Conservation (phyloP, 192 early-diverging fungal genomes). For the Coemansia sp. region DNA sequence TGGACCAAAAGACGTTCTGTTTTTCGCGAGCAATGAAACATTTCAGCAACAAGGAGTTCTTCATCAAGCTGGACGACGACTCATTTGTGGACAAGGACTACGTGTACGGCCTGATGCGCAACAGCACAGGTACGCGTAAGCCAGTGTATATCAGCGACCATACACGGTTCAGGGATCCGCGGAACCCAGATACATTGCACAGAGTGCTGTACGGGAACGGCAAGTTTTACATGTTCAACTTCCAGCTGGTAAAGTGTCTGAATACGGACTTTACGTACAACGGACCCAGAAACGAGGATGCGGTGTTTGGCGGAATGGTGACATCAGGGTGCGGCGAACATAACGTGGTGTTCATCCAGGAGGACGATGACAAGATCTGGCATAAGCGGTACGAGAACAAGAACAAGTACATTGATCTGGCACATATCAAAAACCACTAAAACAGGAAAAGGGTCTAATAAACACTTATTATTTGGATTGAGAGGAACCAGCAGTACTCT, state of each 20-base stretch:
- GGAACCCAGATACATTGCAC: slow-evolving; percentile 16
- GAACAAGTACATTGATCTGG: slow-evolving; percentile 48
- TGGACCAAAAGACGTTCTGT: slow-evolving; percentile 40
- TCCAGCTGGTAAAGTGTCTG: slow-evolving; percentile 25
- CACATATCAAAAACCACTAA: slow-evolving; percentile 46
- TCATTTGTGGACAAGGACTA: slow-evolving; percentile 47
- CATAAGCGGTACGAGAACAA: slow-evolving; percentile 42
- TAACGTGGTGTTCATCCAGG: slow-evolving; percentile 26
- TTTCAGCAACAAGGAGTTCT: slow-evolving; percentile 28
- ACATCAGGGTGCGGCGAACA: slow-evolving; percentile 36
- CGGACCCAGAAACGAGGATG: slow-evolving; percentile 31
- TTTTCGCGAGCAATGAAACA: slow-evolving; percentile 28
- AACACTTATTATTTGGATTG: too few relatives aligned
- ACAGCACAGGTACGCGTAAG: slow-evolving; percentile 10
- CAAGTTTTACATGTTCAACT: slow-evolving; percentile 55
- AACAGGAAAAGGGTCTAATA: too few relatives aligned
- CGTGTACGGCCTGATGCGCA: slow-evolving; percentile 17
- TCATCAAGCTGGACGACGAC: slow-evolving; percentile 50
- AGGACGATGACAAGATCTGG: slow-evolving; percentile 47
- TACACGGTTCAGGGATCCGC: slow-evolving; percentile 8
- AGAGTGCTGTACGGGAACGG: slow-evolving; percentile 37
- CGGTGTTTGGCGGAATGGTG: slow-evolving; percentile 52
- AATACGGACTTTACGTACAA: slow-evolving; percentile 26
- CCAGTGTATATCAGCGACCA: slow-evolving; percentile 53
- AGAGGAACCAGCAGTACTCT: background rate